Evolutionary conservation across 129 eudicot genomes (phyloP).

Genomic region (Centaurea solstitialis): DNA sequence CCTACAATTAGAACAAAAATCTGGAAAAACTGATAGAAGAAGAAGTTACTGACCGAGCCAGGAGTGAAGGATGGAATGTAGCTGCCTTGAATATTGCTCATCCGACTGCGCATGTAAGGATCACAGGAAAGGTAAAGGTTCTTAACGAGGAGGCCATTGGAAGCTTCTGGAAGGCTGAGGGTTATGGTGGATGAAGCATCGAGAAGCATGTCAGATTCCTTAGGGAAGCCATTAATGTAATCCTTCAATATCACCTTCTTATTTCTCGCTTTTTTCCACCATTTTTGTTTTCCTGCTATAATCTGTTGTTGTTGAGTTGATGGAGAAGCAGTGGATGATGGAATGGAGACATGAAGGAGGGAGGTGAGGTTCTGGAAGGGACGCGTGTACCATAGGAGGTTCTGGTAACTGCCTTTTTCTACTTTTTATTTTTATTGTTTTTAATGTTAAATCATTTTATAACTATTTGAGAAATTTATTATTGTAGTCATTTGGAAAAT

Average conservation of each 20-base stretch:
- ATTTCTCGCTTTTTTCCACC: constrained; percentile 27
- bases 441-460: no score
- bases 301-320: background rate
- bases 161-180: constrained; percentile 38
- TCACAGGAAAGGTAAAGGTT: constrained; percentile 30
- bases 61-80: constrained; percentile 19
- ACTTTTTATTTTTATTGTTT: no score
- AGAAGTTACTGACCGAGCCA: constrained; percentile 12
- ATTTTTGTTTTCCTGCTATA: no score
- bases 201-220: constrained; percentile 41
- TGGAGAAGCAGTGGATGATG: background rate
- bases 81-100: constrained; percentile 17
- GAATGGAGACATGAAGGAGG: no score
- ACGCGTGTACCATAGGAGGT: no score
- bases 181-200: background rate
- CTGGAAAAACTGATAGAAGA: background rate
- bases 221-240: constrained; percentile 43
- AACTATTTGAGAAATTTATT: no score
- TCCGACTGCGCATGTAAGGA: constrained; percentile 27
- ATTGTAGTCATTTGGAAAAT: no score
- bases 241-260: constrained; percentile 27
- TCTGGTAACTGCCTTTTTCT: no score
- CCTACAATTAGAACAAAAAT: background rate
- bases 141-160: constrained; percentile 22
- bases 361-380: no score